Percentiles rank a stretch among this genome's conserved stretches.
phyloP scores from a whole-genome alignment of 2,329 filamentous ascomycete genomes.

The Capronia americana region DNA sequence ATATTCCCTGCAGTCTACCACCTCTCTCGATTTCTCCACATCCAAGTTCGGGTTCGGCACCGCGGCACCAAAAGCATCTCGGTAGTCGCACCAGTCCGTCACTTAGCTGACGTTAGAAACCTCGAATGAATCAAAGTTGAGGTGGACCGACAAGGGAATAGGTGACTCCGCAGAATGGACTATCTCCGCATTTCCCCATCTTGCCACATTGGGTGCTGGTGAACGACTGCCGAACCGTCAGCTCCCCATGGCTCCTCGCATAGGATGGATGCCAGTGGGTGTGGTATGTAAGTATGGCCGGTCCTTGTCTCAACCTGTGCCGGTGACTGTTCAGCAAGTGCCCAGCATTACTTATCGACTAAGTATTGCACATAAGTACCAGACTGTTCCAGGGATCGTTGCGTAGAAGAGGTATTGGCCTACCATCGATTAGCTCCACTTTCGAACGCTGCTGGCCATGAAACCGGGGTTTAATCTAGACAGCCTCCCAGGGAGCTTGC shows the following conservation, averaged over 20 bases:
- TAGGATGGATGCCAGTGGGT: background rate
- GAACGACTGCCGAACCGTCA: slow-evolving; percentile 7
- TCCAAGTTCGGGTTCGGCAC: background rate
- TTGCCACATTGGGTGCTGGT: background rate
- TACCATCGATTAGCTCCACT: background rate
- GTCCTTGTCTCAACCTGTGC: background rate
- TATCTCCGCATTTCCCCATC: background rate
- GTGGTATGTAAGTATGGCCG: slow-evolving; percentile 2
- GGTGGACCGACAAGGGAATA: background rate
- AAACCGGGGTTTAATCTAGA: slow-evolving; percentile 25
- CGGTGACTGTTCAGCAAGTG: background rate
- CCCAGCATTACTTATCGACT: background rate
- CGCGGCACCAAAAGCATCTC: background rate
- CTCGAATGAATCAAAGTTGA: background rate
- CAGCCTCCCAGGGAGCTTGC: slow-evolving; percentile 37
- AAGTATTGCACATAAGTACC: too few relatives aligned
- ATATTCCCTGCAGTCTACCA: too few relatives aligned
- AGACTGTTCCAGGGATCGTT: background rate
- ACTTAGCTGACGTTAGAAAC: background rate
- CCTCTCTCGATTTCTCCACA: too few relatives aligned
- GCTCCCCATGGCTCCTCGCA: background rate
- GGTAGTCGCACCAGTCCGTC: background rate
- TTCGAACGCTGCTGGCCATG: background rate
- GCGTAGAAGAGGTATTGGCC: background rate
- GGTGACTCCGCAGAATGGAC: background rate